phyloP scores from a whole-genome alignment of 306 rosid species.

The Ochetophila trinervis region DNA sequence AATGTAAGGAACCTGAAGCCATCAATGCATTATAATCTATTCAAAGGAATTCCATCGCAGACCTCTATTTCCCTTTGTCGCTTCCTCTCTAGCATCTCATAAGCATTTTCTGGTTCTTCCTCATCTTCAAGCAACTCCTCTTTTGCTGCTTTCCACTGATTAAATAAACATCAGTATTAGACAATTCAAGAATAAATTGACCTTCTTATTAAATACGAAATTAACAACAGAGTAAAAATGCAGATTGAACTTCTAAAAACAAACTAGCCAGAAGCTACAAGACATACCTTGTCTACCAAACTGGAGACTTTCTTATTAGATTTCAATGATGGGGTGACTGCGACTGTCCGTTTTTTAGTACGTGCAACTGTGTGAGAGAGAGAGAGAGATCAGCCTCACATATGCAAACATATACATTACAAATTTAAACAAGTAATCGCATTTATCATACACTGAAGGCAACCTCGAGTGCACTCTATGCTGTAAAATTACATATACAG shows the following conservation, averaged over 20 bases:
- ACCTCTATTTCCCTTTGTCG: slow-evolving; percentile 96
- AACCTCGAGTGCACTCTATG: too few species aligned
- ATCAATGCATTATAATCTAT: background rate
- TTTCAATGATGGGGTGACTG: slow-evolving; percentile 79
- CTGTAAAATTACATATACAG: too few species aligned
- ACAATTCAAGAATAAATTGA: background rate
- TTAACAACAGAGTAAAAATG: background rate
- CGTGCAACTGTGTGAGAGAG: slow-evolving; percentile 57
- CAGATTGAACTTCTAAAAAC: background rate
- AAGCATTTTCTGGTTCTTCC: slow-evolving; percentile 76
- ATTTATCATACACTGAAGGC: too few species aligned
- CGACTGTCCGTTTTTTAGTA: slow-evolving; percentile 56
- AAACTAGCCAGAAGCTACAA: background rate
- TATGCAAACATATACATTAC: background rate
- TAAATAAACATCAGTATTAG: slow-evolving; percentile 19
- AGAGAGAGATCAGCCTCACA: slow-evolving; percentile 14
- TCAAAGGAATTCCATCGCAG: slow-evolving; percentile 4
- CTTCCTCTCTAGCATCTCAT: slow-evolving; percentile 75
- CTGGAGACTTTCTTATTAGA: slow-evolving; percentile 93
- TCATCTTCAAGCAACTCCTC: slow-evolving; percentile 93
- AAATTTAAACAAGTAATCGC: background rate
- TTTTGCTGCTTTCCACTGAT: slow-evolving; percentile 97
- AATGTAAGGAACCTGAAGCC: slow-evolving; percentile 32
- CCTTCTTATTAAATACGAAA: too few species aligned
- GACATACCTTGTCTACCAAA: slow-evolving; percentile 77